These are phyloP conservation scores for Saccharum officinarum DNA, from an alignment of 176 grass and related monocot species.

Conservation along the genomic window DNA sequence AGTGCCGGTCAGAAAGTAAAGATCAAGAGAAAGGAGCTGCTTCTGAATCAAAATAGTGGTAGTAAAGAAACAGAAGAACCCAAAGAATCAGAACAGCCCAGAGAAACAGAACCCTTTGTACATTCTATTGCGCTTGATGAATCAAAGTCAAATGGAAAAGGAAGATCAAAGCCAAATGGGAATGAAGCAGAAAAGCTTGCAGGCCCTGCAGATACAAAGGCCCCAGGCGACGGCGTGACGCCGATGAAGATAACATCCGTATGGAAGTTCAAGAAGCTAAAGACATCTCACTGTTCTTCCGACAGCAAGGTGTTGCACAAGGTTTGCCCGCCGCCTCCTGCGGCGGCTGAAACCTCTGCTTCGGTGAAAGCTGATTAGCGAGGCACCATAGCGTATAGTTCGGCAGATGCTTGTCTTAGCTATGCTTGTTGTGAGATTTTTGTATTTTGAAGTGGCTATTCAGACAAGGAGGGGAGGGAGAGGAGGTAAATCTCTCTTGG, in stretches of 20 bases:
- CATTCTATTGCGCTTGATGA: constrained; percentile 32
- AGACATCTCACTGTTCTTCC: constrained; percentile 67
- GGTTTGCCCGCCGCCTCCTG: constrained; percentile 47
- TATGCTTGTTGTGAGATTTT: constrained; percentile 61
- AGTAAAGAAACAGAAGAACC: background rate
- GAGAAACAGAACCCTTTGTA: constrained; percentile 39
- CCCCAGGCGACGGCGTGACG: constrained; percentile 11
- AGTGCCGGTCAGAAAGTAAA: constrained; percentile 42
- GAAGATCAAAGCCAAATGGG: background rate
- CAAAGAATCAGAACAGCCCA: constrained; percentile 39
- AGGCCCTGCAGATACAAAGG: constrained; percentile 33
- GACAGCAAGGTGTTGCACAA: constrained; percentile 69
- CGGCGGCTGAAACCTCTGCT: constrained; percentile 43
- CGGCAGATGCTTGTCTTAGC: constrained; percentile 42
- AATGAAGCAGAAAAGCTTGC: constrained; percentile 7
- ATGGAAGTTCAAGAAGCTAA: constrained; percentile 87
- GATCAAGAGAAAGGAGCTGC: constrained; percentile 72
- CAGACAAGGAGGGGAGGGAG: constrained; percentile 34
- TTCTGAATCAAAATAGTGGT: constrained; percentile 49
- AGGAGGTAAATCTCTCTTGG: constrained; percentile 37
- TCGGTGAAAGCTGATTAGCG: constrained; percentile 66
- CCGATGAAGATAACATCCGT: constrained; percentile 62
- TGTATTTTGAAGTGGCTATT: constrained; percentile 54
- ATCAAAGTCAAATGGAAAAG: constrained; percentile 20
- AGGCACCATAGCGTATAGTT: constrained; percentile 48